Base-by-base conservation (phyloP, 1,284 basidiomycete genomes). In the Fomes fomentarius region DNA sequence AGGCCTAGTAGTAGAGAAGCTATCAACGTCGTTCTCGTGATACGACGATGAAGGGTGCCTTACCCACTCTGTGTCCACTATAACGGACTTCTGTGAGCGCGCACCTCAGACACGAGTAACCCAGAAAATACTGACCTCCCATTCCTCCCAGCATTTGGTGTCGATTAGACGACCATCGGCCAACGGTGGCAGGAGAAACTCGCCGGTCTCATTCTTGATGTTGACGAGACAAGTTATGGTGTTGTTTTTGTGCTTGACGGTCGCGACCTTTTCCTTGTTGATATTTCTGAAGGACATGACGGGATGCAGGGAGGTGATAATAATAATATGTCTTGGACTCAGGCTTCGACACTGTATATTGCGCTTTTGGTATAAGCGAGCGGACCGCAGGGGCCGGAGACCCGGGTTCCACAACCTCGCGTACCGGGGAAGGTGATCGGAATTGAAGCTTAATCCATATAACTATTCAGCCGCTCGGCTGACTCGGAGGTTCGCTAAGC, bases 141-240 rank as follows among this genome's bases (percentile, higher is more conserved):
- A 86, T 50, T 82, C 79, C 44, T 80, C 76, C 83, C 84, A 87
- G 4, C 83, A 82, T 62, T 87, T 87, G 1, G 84, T 86, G 61
- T 87, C 84, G 53, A 86, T 84, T 21, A 83, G 67, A 11, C 81
- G 76, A 0, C 84, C 84, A 65, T 85, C 83, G 19, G 72, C 71
- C n/a, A 30, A 84, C 69, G 11, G 74, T 73, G n/a, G n/a, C 61
- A 84, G 68, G 24, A 86, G 69, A 66, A 84, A 85, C 65, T 82
- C 76, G 38, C 83, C 83, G 2, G 76, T 79, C 56, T 76, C 74
- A 68, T 86, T 84, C 57, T 80, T 76, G 69, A 85, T 85, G 61
- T 83, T 81, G 44, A 84, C 80, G 11, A 85, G 73, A 33, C 81
- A 83, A 50, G 82, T 69, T 33, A 83, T 81, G 46, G 85, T 68